phyloP scores from a whole-genome alignment of 1,284 basidiomycete species.

The Leucoagaricus sp. region DNA sequence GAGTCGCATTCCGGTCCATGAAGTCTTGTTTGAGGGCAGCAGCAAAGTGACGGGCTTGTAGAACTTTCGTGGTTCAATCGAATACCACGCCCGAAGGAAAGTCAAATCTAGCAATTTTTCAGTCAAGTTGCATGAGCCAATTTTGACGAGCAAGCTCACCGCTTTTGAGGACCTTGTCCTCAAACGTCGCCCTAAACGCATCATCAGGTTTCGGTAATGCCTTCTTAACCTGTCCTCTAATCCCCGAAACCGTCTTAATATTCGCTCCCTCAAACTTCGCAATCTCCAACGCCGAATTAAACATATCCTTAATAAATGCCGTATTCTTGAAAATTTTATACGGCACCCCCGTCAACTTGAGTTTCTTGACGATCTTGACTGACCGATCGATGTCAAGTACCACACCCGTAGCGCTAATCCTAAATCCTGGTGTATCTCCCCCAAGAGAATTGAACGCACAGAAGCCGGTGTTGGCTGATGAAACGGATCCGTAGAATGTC shows the following conservation, averaged over 20 bases:
- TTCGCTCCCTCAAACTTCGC: conserved; percentile 99
- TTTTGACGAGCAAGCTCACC: conserved; percentile 58
- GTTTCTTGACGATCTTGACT: conserved; percentile 96
- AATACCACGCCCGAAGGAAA: conserved; percentile 97
- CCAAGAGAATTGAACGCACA: conserved; percentile 93
- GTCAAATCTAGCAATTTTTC: conserved; percentile 75
- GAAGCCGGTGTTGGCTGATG: conserved; percentile 95
- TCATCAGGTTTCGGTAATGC: conserved; percentile 94
- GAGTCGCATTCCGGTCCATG: conserved; percentile 93
- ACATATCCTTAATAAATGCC: conserved; percentile 98
- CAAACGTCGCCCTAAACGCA: conserved; percentile 94
- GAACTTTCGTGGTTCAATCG: conserved; percentile 91
- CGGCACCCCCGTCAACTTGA: conserved; percentile 94
- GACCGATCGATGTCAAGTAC: conserved; percentile 92
- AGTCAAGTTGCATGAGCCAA: background rate
- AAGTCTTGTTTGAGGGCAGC: conserved; percentile 75
- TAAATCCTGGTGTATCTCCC: conserved; percentile 73
- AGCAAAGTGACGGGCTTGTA: conserved; percentile 97
- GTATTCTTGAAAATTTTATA: conserved; percentile 99
- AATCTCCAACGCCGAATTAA: conserved; percentile 89
- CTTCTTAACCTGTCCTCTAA: conserved; percentile 97
- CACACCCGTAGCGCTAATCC: conserved; percentile 92
- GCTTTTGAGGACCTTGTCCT: conserved; percentile 96
- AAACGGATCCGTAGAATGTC: conserved; percentile 92
- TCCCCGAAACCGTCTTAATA: conserved; percentile 93